Percentiles rank a stretch among this genome's conserved stretches.
Conservation (phyloP, 805 yeast species). For the Metschnikowia colocasiae region DNA sequence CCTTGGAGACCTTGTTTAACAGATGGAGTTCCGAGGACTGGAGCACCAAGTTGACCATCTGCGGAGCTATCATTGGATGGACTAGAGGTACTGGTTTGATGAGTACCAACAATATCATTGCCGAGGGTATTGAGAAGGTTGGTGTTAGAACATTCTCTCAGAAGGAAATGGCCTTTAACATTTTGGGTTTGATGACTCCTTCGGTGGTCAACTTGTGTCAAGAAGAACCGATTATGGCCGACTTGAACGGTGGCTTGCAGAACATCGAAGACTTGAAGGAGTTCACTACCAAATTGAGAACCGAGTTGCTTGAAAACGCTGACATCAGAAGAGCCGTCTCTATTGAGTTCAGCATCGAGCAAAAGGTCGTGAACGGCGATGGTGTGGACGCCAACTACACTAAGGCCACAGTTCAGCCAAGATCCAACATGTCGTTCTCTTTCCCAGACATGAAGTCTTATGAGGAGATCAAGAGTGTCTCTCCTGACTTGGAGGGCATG, state of each 20-base stretch:
- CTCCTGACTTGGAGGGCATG: slow-evolving; percentile 83
- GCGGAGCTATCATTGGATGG: slow-evolving; percentile 99
- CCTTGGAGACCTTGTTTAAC: slow-evolving; percentile 94
- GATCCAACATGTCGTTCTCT: slow-evolving; percentile 89
- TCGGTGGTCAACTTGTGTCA: slow-evolving; percentile 83
- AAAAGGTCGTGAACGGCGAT: slow-evolving; percentile 79
- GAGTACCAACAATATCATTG: slow-evolving; percentile 95
- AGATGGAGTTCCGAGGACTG: slow-evolving; percentile 99
- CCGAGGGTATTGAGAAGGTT: slow-evolving; percentile 92
- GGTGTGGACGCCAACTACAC: slow-evolving; percentile 82
- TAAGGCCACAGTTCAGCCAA: slow-evolving; percentile 77
- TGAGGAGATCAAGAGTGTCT: slow-evolving; percentile 60
- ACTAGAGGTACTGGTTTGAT: slow-evolving; percentile 99
- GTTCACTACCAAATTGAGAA: slow-evolving; percentile 74
- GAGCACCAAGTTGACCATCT: slow-evolving; percentile 88
- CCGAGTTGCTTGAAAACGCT: slow-evolving; percentile 71
- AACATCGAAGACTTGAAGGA: slow-evolving; percentile 88
- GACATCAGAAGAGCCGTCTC: slow-evolving; percentile 95
- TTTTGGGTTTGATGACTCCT: slow-evolving; percentile 89
- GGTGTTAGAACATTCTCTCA: slow-evolving; percentile 99
- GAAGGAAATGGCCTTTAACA: slow-evolving; percentile 98
- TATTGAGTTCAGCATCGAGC: slow-evolving; percentile 87
- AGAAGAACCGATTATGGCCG: slow-evolving; percentile 94
- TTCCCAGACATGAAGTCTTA: slow-evolving; percentile 87
- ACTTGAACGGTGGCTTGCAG: slow-evolving; percentile 98